Conservation (phyloP, 176 grass and related monocot genomes). For the Oryza meridionalis region DNA sequence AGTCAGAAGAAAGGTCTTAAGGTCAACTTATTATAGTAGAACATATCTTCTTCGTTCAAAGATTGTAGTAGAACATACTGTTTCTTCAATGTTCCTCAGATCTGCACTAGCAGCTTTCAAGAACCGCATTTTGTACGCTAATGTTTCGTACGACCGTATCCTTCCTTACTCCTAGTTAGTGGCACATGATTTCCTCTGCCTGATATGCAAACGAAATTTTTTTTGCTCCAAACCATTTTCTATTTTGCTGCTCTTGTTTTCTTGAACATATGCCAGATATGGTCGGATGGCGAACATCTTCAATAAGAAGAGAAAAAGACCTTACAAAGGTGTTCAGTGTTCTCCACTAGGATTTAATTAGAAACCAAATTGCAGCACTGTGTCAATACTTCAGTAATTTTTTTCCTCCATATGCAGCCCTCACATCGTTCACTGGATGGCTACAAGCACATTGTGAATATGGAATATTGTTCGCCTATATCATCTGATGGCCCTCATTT, state of each 20-base stretch:
- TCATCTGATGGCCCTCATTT: constrained; percentile 64
- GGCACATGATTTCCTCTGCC: background rate
- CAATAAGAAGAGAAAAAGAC: constrained; percentile 76
- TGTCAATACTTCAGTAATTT: background rate
- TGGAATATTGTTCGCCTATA: constrained; percentile 65
- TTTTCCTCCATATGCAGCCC: constrained; percentile 52
- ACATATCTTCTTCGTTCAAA: no score
- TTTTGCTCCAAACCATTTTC: background rate
- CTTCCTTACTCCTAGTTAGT: constrained; percentile 8
- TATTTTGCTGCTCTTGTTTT: constrained; percentile 44
- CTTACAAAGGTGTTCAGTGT: constrained; percentile 70
- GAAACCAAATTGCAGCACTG: background rate
- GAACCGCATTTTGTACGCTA: constrained; percentile 73
- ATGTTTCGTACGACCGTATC: constrained; percentile 96
- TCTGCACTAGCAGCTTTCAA: constrained; percentile 74
- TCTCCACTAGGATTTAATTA: background rate
- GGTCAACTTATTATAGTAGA: constrained; percentile 4
- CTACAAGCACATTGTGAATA: constrained; percentile 80
- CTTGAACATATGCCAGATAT: constrained; percentile 72
- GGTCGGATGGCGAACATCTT: constrained; percentile 96
- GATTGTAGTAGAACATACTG: background rate
- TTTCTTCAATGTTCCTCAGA: constrained; percentile 49
- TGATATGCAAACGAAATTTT: background rate
- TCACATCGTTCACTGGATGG: constrained; percentile 54
- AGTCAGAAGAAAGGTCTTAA: constrained; percentile 24